Base-by-base conservation (phyloP, 176 grass and related monocot species). In the Neostapfia colusana region DNA sequence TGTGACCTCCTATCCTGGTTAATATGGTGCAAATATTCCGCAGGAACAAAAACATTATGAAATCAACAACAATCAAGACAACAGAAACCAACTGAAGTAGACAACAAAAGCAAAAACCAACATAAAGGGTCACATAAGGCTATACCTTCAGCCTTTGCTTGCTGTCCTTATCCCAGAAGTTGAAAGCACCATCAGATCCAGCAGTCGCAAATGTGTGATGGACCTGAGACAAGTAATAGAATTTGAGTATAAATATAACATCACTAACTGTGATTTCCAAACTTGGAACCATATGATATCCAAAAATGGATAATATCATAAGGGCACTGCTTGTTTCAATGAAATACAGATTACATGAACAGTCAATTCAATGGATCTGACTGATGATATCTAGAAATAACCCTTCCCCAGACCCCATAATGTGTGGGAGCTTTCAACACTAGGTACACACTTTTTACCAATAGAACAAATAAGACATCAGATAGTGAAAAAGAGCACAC, bases 161-260 rank as follows among this genome's bases (percentile, higher is more conserved):
- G 73, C 92, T 91, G 43, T 95, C 89, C 80, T 95, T 95, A 59
- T 95, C 92, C 92, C 92, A 96, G 70, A 89, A 96, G 55, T 96
- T 91, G 84, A 96, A 96, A 59, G 92, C 86, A 46, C 92, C 92
- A 65, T 96, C 92, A 63, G 89, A 96, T 71, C 92, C 92, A 81
- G 86, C 83, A 76, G 92, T 92, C 36, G 92, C 81, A 87, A 96
- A 96, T 21, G 92, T 96, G 67, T 92, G 89, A 89, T 96, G 89
- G 62, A 87, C 89, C 93, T 96, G 79, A 34, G 14, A 10, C 55
- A 88, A 69, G 45, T 55, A 24, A 23, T 46, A 68, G 5, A 80
- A 63, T 53, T 69, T 63, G 70, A 80, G 45, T n/a, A 5, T 26
- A 74, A n/a, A 48, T 45, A 13, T 44, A 80, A 75, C 63, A 75